Evolutionary conservation across 441 rosid genomes (phyloP).

Genomic region (Adansonia gregorii): DNA sequence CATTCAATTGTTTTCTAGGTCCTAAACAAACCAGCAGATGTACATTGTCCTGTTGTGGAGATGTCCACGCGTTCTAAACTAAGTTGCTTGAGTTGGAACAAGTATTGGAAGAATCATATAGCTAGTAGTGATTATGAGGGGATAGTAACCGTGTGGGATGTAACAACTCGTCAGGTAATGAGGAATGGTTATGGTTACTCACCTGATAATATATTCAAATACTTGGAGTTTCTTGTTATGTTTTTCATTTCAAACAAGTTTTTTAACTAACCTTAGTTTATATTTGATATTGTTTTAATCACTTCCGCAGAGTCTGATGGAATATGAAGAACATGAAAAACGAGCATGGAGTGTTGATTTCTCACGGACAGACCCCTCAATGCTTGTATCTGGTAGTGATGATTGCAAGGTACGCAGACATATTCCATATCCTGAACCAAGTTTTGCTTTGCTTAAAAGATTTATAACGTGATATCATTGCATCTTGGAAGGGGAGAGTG

Average conservation of each 20-base stretch:
- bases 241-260: background rate
- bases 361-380: conserved; percentile 90
- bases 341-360: conserved; percentile 99
- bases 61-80: conserved; percentile 97
- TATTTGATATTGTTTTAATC: conserved; percentile 15
- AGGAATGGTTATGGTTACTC: conserved; percentile 9
- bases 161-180: conserved; percentile 87
- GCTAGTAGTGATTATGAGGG: conserved; percentile 99
- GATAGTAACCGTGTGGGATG: conserved; percentile 98
- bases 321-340: conserved; percentile 98
- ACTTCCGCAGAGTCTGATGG: conserved; percentile 77
- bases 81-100: conserved; percentile 99
- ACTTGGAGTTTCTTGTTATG: background rate
- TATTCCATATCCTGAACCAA: conserved; percentile 27
- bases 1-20: conserved; percentile 56
- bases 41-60: conserved; percentile 91
- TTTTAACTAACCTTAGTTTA: conserved; percentile 11
- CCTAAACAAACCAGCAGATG: conserved; percentile 76
- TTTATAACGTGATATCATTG: conserved; percentile 20
- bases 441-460: conserved; percentile 8
- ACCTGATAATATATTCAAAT: background rate
- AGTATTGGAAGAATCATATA: conserved; percentile 85
- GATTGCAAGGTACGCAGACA: conserved; percentile 71
- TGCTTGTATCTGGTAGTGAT: conserved; percentile 97
- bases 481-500: conserved; percentile 15